Percentiles rank a stretch among this genome's conserved stretches.
Evolutionary conservation across 805 yeast genomes (phyloP).

Genomic region (Metschnikowia bowlesiae): DNA sequence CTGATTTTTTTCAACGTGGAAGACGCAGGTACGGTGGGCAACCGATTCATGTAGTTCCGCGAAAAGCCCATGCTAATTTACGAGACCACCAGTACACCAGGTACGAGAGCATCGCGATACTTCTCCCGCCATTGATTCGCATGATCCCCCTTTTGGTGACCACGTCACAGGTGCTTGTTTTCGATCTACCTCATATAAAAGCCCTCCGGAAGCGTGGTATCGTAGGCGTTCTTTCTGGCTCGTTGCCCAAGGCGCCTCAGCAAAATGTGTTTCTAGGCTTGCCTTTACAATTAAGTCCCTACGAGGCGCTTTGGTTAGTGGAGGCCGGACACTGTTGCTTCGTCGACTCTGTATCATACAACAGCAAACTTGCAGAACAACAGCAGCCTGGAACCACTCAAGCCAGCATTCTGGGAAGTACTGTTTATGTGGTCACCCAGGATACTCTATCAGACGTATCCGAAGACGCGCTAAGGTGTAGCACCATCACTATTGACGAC

Average conservation of each 20-base stretch:
- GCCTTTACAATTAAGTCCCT: conserved; percentile 69
- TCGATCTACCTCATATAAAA: conserved; percentile 51
- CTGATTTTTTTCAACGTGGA: background rate
- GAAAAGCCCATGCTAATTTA: background rate
- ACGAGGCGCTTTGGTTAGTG: conserved; percentile 69
- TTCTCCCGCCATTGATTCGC: background rate
- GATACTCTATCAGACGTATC: conserved; percentile 4
- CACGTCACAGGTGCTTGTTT: conserved; percentile 46
- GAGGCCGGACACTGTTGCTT: conserved; percentile 38
- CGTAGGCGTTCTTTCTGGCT: conserved; percentile 75
- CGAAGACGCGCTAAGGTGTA: background rate
- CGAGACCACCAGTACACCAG: background rate
- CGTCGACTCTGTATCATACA: conserved; percentile 35
- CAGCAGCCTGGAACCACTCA: background rate
- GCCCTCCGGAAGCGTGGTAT: conserved; percentile 58
- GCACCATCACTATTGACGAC: background rate
- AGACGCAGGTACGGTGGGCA: background rate
- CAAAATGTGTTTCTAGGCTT: conserved; percentile 84
- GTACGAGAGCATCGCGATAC: background rate
- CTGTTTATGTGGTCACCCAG: conserved; percentile 11
- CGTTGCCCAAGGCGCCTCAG: conserved; percentile 87
- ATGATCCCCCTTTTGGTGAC: conserved; percentile 19
- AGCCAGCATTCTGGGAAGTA: conserved; percentile 3
- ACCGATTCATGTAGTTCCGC: background rate
- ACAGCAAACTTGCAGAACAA: conserved; percentile 12